phyloP scores from a whole-genome alignment of 108 stramenopile species.

The Cylindrotheca closterium region DNA sequence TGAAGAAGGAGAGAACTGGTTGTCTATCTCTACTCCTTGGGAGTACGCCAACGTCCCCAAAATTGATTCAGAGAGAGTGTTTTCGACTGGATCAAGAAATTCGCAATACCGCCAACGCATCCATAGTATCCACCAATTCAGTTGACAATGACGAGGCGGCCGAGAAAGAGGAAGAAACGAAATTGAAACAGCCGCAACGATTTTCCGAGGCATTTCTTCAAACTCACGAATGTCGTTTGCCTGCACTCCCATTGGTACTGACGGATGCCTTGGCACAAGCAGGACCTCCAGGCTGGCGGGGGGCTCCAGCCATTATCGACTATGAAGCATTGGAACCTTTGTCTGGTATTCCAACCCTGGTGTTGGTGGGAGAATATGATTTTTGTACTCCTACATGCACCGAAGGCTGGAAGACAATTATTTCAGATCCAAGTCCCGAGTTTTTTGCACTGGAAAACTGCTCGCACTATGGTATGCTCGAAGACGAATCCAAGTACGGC shows the following conservation, averaged over 20 bases:
- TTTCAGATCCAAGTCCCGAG: conserved; percentile 4
- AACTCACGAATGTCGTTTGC: conserved; percentile 62
- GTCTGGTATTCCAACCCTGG: conserved; percentile 23
- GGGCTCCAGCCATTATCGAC: conserved; percentile 50
- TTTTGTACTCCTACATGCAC: conserved; percentile 39
- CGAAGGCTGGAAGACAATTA: conserved; percentile 30
- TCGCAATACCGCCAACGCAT: not conserved
- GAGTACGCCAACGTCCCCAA: conserved; percentile 49
- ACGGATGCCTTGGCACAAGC: conserved; percentile 56
- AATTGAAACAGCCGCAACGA: not conserved
- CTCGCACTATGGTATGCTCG: conserved; percentile 50
- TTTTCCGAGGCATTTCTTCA: conserved; percentile 42
- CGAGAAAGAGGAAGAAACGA: not conserved
- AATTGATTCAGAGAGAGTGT: conserved; percentile 29
- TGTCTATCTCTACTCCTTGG: conserved; percentile 50
- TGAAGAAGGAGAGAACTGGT: conserved; percentile 6
- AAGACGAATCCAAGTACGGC: conserved; percentile 37
- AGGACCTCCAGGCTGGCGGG: conserved; percentile 50
- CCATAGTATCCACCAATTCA: conserved; percentile 2
- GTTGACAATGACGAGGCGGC: conserved; percentile 22
- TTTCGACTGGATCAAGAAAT: conserved; percentile 34
- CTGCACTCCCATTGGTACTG: conserved; percentile 40
- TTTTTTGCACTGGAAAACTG: conserved; percentile 24
- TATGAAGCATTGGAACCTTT: conserved; percentile 23
- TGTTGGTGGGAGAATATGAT: conserved; percentile 53